phyloP scores from a whole-genome alignment of 305 asterid species.

The Solanum hybrid region DNA sequence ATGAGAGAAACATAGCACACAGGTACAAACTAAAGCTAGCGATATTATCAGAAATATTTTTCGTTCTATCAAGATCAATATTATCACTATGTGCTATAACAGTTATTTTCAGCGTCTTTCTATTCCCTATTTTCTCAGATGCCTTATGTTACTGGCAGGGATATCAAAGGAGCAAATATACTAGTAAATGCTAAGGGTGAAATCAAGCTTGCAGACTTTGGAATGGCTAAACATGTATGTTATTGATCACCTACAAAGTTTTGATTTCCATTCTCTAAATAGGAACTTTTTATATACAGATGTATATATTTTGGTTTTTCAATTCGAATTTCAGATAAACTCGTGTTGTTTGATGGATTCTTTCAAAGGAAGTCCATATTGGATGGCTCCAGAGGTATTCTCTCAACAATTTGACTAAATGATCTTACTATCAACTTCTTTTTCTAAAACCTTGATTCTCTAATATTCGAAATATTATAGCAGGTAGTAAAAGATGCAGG shows the following conservation, averaged over 20 bases:
- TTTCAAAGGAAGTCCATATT: conserved; percentile 92
- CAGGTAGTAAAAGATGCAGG: conserved; percentile 70
- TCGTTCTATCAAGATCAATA: neutral
- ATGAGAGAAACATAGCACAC: conserved; percentile 85
- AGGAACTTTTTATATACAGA: neutral
- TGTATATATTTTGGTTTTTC: neutral
- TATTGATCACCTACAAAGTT: neutral
- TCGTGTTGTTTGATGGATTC: conserved; percentile 68
- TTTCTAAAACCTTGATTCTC: neutral
- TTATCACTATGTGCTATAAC: neutral
- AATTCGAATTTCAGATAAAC: conserved; percentile 41
- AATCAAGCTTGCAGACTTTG: conserved; percentile 93
- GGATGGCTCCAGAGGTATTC: conserved; percentile 97
- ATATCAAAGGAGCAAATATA: conserved; percentile 93
- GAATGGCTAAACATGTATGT: conserved; percentile 98
- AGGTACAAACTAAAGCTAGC: conserved; percentile 31
- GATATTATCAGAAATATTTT: neutral
- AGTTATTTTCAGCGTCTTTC: neutral
- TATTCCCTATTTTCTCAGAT: neutral
- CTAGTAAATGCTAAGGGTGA: conserved; percentile 92
- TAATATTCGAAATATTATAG: neutral
- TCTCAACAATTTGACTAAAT: neutral
- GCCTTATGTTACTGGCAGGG: conserved; percentile 38
- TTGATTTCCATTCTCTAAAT: neutral
- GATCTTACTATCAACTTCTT: conserved; percentile 6